These are phyloP conservation scores for Kwoniella sp. DNA, from an alignment of 768 basidiomycete genomes.

Conservation along the genomic window DNA sequence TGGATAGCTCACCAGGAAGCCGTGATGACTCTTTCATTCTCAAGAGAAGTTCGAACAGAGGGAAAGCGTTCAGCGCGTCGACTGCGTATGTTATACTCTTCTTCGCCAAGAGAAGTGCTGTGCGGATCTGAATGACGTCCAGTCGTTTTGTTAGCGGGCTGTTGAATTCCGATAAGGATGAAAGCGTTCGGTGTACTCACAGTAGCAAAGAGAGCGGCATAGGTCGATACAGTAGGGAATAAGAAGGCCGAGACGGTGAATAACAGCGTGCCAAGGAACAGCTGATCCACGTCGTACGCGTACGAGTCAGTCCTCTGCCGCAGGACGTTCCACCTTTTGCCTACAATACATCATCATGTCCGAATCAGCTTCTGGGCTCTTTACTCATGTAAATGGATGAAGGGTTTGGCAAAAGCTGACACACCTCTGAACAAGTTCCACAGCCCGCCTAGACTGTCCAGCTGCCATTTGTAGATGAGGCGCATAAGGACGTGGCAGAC, in stretches of 20 bases:
- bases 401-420: constrained; percentile 25
- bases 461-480: constrained; percentile 66
- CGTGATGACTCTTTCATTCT: constrained; percentile 79
- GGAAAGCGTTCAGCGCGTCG: constrained; percentile 87
- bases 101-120: constrained; percentile 65
- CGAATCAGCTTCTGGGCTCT: neutral
- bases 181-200: constrained; percentile 60
- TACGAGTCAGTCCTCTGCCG: constrained; percentile 85
- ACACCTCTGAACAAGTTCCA: constrained; percentile 90
- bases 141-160: neutral
- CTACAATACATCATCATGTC: constrained; percentile 59
- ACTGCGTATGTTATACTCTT: constrained; percentile 68
- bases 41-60: constrained; percentile 83
- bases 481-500: constrained; percentile 69
- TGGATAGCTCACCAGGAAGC: constrained; percentile 66
- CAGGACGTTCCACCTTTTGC: constrained; percentile 84
- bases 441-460: constrained; percentile 66
- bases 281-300: constrained; percentile 89
- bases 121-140: constrained; percentile 59
- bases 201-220: constrained; percentile 76
- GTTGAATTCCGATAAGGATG: neutral
- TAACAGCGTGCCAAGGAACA: constrained; percentile 79
- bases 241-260: constrained; percentile 57
- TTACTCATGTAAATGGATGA: neutral
- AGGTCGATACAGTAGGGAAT: constrained; percentile 75